Conservation (phyloP, 202 grass and related monocot genomes). For the Brachypodium distachyon region DNA sequence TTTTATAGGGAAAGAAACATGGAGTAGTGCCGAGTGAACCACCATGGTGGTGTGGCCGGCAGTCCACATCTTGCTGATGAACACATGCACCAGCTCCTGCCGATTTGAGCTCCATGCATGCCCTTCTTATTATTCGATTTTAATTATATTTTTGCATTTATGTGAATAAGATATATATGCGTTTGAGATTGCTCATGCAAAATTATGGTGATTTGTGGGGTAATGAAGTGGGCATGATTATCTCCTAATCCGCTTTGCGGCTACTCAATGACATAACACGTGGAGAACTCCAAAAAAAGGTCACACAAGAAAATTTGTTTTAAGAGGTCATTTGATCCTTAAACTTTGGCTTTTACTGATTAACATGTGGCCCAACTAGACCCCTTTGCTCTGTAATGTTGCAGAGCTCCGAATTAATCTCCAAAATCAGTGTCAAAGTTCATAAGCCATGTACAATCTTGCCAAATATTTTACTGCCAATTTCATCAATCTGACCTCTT, state of each 20-base stretch:
- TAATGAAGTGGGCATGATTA: background rate
- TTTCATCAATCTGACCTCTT: background rate
- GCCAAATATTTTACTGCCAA: background rate
- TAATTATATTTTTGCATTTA: background rate
- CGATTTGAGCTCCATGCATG: conserved; percentile 5
- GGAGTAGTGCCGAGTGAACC: conserved; percentile 39
- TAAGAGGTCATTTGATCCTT: conserved; percentile 28
- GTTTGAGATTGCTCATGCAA: background rate
- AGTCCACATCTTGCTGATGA: conserved; percentile 40
- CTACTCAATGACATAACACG: conserved; percentile 33
- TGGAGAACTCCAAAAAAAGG: background rate
- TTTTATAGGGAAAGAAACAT: conserved; percentile 36
- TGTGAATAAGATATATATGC: background rate
- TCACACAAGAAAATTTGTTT: conserved; percentile 6
- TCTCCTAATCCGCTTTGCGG: conserved; percentile 28
- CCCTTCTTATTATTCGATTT: background rate
- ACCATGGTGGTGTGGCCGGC: conserved; percentile 32
- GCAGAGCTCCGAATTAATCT: background rate
- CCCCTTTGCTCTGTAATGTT: conserved; percentile 2
- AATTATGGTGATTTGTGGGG: conserved; percentile 20
- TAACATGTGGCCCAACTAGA: conserved; percentile 1
- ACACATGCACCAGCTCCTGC: background rate
- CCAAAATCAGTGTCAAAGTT: background rate
- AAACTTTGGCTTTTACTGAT: conserved; percentile 42
- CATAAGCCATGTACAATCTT: background rate